Evolutionary conservation across 2,329 filamentous ascomycete species (phyloP).

Genomic region (Phyllosticta capitalensis): DNA sequence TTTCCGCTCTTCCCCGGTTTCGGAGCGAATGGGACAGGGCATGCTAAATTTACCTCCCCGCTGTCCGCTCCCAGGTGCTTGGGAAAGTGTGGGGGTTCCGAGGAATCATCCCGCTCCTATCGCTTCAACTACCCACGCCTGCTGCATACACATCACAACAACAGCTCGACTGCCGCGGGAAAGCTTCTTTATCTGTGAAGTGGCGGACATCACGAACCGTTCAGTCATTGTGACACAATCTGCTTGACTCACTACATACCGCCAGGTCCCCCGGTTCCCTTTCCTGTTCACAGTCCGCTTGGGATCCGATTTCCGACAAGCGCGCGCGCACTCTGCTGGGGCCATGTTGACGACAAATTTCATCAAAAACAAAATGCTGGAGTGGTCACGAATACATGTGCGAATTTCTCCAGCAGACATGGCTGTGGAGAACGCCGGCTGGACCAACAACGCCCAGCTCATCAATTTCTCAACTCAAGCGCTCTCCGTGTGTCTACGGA

Average conservation of each 20-base stretch:
- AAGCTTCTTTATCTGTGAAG: neutral
- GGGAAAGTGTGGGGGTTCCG: neutral
- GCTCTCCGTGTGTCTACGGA: too few relatives aligned
- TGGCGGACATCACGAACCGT: neutral
- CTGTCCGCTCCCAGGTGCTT: neutral
- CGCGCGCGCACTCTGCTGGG: neutral
- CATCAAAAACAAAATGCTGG: neutral
- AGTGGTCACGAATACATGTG: neutral
- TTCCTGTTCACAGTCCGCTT: neutral
- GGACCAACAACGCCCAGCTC: too few relatives aligned
- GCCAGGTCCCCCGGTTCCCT: neutral
- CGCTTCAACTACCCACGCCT: neutral
- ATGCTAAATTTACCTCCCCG: conserved; percentile 4
- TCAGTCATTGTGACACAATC: neutral
- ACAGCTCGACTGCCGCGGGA: too few relatives aligned
- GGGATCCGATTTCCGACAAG: neutral
- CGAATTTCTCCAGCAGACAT: neutral
- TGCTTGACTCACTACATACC: neutral
- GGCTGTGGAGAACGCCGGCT: too few relatives aligned
- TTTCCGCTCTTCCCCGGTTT: conserved; percentile 9
- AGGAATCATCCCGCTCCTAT: neutral
- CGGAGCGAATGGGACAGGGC: neutral
- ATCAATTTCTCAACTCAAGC: too few relatives aligned
- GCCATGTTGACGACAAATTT: neutral
- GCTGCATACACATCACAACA: too few relatives aligned